Evolutionary conservation across 2,329 filamentous ascomycete genomes (phyloP), one percentile per base, ranked within the genome.

Genomic region (Mollisiaceae sp.): DNA sequence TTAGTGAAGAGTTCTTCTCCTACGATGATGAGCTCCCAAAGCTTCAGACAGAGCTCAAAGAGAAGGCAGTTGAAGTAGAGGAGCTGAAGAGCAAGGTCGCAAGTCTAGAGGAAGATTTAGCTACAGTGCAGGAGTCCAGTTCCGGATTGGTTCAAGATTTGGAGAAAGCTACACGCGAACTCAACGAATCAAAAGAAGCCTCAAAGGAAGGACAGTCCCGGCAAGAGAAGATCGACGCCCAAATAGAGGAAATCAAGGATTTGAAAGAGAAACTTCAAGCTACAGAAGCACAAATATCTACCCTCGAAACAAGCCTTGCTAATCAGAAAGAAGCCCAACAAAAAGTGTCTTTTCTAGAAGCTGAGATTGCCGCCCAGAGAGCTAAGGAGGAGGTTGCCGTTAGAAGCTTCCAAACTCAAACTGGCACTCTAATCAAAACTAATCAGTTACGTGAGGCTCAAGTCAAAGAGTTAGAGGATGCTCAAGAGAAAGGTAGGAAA

Each of bases 11-110:
- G 58, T 91, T 97, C 78, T 97, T 97, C 79, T 97, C 93, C 0
- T 96, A 93, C 72, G 94, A 98, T 65, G 90, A 90, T 59, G 94
- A 98, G 78, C 83, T 96, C 15, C 91, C 92, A 2, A 87, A 91
- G 62, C 80, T 97, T n/a, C 90, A 96, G 73, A 83, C 86, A 1
- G 90, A 95, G 70, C 77, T 95, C 3, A 83, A 88, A 60, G 85
- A 89, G 64, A 91, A 91, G 73, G 82, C 89, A 12, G 85, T 86
- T 50, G 89, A 94, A 77, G 87, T 95, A 43, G 85, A 88, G 60
- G 85, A 83, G 55, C 85, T 98, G 15, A 89, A 89, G 70, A 78
- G 82, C 2, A 88, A 95, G 71, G 86, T 96, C 35, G 82, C 85
- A 22, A 83, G 80, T 1, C 80, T 97, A 24, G 89, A 90, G 77